A percentile compares a stretch with the other conserved stretches of the same genome.
These are phyloP conservation scores for Sarcodon aspratus DNA, from an alignment of 768 basidiomycete genomes.

Conservation along the genomic window DNA sequence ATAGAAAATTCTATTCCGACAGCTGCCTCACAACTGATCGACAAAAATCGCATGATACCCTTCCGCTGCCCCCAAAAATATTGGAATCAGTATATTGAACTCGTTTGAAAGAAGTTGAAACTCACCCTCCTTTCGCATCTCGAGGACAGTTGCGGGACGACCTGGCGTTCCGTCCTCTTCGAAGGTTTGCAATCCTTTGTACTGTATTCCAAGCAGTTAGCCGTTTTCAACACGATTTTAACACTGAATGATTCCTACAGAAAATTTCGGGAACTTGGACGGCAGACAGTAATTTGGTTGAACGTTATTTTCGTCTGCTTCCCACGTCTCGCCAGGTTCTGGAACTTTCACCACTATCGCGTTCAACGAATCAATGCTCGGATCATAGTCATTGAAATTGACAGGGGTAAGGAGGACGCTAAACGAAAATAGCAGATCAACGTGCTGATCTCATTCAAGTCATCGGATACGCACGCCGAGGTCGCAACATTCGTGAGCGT, in stretches of 20 bases:
- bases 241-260: no score
- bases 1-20: no score
- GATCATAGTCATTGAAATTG: slow-evolving; percentile 56
- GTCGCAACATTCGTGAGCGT: slow-evolving; percentile 46
- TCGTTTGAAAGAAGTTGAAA: no score
- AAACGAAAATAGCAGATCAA: not conserved
- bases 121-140: slow-evolving; percentile 28
- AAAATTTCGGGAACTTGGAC: slow-evolving; percentile 22
- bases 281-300: slow-evolving; percentile 29
- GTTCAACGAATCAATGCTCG: slow-evolving; percentile 46
- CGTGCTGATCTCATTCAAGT: not conserved
- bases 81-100: no score
- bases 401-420: slow-evolving; percentile 51
- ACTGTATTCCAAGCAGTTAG: slow-evolving; percentile 8
- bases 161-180: slow-evolving; percentile 22
- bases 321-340: slow-evolving; percentile 24
- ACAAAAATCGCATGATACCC: no score
- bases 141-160: slow-evolving; percentile 19
- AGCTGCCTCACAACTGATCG: no score
- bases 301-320: slow-evolving; percentile 44
- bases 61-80: no score
- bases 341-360: slow-evolving; percentile 37
- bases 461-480: slow-evolving; percentile 27
- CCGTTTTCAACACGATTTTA: no score
- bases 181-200: slow-evolving; percentile 21